phyloP scores from a whole-genome alignment of 805 yeast species.

The Blastobotrys peoriensis region DNA sequence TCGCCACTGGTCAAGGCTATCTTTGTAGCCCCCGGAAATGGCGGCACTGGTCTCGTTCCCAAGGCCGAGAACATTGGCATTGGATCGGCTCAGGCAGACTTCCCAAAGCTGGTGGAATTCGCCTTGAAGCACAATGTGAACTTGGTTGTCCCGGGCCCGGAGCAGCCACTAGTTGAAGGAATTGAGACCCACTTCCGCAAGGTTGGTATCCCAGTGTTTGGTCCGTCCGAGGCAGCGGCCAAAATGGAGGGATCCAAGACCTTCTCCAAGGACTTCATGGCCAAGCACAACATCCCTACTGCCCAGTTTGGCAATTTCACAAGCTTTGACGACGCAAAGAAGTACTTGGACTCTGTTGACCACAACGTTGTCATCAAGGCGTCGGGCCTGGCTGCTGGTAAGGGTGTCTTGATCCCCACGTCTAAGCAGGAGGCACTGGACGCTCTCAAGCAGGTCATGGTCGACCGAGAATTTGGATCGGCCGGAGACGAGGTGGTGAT shows the following conservation, averaged over 20 bases:
- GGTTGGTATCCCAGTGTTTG: conserved; percentile 93
- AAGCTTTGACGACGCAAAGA: conserved; percentile 65
- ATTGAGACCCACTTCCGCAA: conserved; percentile 63
- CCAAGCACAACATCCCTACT: conserved; percentile 85
- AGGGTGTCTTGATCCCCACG: conserved; percentile 92
- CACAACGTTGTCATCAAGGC: conserved; percentile 90
- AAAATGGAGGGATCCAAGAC: conserved; percentile 95
- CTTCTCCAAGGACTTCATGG: conserved; percentile 90
- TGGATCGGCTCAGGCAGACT: conserved; percentile 60
- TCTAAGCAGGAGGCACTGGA: conserved; percentile 75
- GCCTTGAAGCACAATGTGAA: conserved; percentile 61
- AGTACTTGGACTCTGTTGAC: conserved; percentile 57
- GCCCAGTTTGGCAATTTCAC: conserved; percentile 84
- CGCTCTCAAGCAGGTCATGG: conserved; percentile 86
- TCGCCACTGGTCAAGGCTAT: conserved; percentile 65
- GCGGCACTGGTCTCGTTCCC: conserved; percentile 42
- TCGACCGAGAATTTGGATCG: conserved; percentile 76
- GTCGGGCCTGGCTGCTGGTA: conserved; percentile 97
- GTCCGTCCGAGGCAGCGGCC: conserved; percentile 91
- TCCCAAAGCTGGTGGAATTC: conserved; percentile 62
- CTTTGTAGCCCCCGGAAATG: conserved; percentile 95
- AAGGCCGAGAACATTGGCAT: conserved; percentile 69
- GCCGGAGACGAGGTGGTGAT: conserved; percentile 96
- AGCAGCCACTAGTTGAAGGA: conserved; percentile 96
- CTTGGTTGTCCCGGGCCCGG: conserved; percentile 97